These are phyloP conservation scores for Penicillium sp. DNA, from an alignment of 2,329 filamentous ascomycete genomes.

Conservation along the genomic window DNA sequence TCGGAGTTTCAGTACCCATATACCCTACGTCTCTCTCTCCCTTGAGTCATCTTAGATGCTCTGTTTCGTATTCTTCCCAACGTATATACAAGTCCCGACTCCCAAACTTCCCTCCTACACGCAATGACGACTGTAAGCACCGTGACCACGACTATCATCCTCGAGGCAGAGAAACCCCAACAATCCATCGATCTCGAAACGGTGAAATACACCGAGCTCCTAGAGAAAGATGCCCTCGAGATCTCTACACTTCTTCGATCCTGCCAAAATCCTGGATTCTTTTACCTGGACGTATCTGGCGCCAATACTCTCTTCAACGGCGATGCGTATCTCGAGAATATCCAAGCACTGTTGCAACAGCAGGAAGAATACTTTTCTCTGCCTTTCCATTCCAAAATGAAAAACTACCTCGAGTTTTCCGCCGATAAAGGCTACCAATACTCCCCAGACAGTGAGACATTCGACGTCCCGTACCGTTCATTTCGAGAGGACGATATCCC, in stretches of 20 bases:
- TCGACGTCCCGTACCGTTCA: neutral
- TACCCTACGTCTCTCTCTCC: neutral
- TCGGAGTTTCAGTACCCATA: neutral
- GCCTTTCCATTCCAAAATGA: neutral
- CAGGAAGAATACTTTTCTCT: neutral
- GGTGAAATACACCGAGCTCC: neutral
- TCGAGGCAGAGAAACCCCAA: slow-evolving; percentile 1
- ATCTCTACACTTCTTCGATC: slow-evolving; percentile 1
- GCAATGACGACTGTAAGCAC: slow-evolving; percentile 1
- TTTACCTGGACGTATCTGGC: slow-evolving; percentile 2
- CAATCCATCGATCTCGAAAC: neutral
- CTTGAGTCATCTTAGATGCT: neutral
- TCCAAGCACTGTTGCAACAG: neutral
- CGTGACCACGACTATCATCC: neutral
- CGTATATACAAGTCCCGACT: neutral
- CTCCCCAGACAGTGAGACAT: neutral
- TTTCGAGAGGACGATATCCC: neutral
- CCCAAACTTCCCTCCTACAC: too few relatives aligned
- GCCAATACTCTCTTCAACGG: neutral
- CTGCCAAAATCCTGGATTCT: neutral
- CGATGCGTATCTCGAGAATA: neutral
- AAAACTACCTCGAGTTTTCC: neutral
- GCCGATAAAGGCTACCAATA: neutral
- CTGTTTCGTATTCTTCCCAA: neutral
- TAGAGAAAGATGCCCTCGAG: neutral